Evolutionary conservation across 208 protist genomes (phyloP).

Genomic region (Naegleria fowleri): DNA sequence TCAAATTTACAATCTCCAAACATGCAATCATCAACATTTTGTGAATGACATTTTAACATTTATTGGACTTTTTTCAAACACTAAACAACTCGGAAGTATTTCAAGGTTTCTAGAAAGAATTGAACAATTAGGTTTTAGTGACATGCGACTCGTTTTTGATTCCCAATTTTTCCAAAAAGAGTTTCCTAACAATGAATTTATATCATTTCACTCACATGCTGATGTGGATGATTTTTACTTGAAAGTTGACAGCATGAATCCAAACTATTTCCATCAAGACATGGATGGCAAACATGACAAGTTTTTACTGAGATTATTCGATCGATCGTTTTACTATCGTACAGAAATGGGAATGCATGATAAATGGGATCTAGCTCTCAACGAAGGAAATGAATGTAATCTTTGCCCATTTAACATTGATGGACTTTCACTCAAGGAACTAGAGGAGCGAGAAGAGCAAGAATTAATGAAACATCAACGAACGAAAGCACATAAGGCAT

Average conservation of each 20-base stretch:
- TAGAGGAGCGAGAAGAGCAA: background rate
- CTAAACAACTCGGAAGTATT: background rate
- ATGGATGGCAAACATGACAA: background rate
- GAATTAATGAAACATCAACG: background rate
- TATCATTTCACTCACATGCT: background rate
- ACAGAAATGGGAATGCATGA: background rate
- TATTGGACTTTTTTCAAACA: background rate
- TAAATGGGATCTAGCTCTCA: background rate
- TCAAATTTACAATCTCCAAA: background rate
- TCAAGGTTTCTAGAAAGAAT: background rate
- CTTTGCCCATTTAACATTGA: background rate
- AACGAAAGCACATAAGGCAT: background rate
- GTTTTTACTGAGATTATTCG: constrained; percentile 1
- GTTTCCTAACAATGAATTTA: background rate
- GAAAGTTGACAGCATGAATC: background rate
- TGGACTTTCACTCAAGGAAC: background rate
- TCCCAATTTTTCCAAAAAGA: background rate
- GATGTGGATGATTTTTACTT: background rate
- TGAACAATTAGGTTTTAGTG: background rate
- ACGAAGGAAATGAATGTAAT: background rate
- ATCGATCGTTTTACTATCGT: background rate
- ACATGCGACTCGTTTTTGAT: background rate
- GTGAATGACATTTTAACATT: background rate
- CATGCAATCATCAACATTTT: constrained; percentile 2
- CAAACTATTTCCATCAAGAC: background rate